Base-by-base conservation (phyloP, 805 yeast genomes). In the Teunomyces barrocoloradensis region DNA sequence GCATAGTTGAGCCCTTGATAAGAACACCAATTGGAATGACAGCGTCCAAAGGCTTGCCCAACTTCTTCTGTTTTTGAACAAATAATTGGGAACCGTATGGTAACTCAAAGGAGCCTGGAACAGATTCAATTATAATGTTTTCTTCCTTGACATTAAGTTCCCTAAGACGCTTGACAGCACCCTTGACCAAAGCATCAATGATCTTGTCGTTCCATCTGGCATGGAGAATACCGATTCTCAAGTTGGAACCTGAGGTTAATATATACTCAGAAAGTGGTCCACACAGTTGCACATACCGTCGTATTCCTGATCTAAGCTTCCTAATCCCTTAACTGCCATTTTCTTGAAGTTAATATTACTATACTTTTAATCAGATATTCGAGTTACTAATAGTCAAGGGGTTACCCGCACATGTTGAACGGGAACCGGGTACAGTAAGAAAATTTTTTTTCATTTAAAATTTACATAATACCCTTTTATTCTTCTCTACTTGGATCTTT, bases 1-100 rank as follows among this genome's bases (percentile, higher is more conserved):
- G 99, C 96, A 90, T 90, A 32, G 98, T 94, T 33, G 91, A 83
- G 46, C 99, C 99, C 73, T 94, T 94, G 71, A 94, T 92, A 60
- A 94, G 77, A 33, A 87, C 91, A 47, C 99, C 99, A 57, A 94
- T 89, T 46, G 98, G 91, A 49, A 94, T 88, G 33, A 92, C 80
- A 4, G 92, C 97, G 65, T 94, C 97, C 47, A 86, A 71, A 21
- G 80, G 78, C 45, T 70, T 61, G 43, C 75, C 77, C 46, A 66
- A 54, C 32, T 58, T 59, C 20, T 66, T 63, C 48, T 77, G 72
- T 51, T 73, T 75, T 15, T 75, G 75, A 36, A 73, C 68, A 52
- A 82, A 68, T 51, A 72, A 71, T 65, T 79, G 75, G 25, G 89
- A 75, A 30, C 89, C 97, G 64, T 74, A 87, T 12, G 99, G 99